phyloP scores from a whole-genome alignment of 2,329 filamentous ascomycete species.

The Chaetothyriales sp. region DNA sequence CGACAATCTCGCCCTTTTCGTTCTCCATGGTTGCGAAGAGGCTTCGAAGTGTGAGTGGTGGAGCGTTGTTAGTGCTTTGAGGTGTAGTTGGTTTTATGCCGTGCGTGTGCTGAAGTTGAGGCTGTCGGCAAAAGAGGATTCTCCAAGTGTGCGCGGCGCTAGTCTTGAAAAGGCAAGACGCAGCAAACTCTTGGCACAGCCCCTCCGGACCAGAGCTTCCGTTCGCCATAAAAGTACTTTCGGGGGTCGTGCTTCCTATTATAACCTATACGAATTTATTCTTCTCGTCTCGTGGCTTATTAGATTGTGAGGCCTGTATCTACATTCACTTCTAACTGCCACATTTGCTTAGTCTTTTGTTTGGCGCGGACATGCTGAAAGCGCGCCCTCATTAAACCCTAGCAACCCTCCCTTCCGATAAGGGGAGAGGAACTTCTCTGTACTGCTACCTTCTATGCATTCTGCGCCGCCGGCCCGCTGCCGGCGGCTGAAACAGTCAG shows the following conservation, averaged over 20 bases:
- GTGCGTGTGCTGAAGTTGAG: background rate
- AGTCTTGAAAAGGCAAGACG: background rate
- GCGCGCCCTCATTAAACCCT: background rate
- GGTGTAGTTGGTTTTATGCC: background rate
- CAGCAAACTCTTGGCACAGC: background rate
- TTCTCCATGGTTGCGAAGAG: conserved; percentile 75
- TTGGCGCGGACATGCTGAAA: background rate
- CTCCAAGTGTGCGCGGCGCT: background rate
- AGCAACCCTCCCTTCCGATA: background rate
- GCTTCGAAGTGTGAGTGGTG: background rate
- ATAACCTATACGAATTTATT: background rate
- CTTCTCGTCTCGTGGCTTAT: background rate
- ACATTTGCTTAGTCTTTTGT: background rate
- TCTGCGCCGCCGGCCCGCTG: background rate
- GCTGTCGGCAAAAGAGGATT: background rate
- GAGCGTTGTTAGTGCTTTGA: background rate
- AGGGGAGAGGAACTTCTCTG: background rate
- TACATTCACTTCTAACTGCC: background rate
- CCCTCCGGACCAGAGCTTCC: background rate
- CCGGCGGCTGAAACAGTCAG: background rate
- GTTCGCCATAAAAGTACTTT: background rate
- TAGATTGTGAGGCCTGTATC: background rate
- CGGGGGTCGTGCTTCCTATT: background rate
- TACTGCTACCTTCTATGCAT: background rate
- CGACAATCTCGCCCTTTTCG: conserved; percentile 98